A percentile compares a stretch with the other conserved stretches of the same genome.
Evolutionary conservation across 805 yeast genomes (phyloP).

Genomic region (Candida qinlingensis): DNA sequence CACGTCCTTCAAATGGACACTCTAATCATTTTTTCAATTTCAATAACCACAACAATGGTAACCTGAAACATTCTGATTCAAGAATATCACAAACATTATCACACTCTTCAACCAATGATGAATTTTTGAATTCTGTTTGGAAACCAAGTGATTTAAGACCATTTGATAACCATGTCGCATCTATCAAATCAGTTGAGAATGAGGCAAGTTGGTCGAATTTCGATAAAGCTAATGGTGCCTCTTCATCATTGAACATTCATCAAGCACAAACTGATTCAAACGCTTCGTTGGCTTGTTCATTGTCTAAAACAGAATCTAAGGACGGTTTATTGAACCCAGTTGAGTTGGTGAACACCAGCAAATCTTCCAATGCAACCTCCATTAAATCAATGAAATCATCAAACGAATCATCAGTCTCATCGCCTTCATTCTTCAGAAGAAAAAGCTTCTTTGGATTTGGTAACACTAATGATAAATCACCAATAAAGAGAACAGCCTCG

Average conservation of each 20-base stretch:
- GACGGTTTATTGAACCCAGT: constrained; percentile 12
- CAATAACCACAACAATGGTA: not conserved
- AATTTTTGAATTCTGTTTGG: constrained; percentile 8
- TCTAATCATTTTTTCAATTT: constrained; percentile 1
- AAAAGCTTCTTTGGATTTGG: constrained; percentile 34
- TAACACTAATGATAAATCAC: constrained; percentile 15
- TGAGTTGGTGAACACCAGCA: constrained; percentile 17
- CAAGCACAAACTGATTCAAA: not conserved
- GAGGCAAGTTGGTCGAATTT: constrained; percentile 16
- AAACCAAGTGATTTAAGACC: constrained; percentile 3
- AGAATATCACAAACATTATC: not conserved
- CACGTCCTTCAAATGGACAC: not conserved
- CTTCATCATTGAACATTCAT: not conserved
- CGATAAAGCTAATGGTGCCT: constrained; percentile 5
- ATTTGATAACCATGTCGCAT: not conserved
- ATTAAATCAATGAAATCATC: constrained; percentile 16
- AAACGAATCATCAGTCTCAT: constrained; percentile 18
- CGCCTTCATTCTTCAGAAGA: constrained; percentile 34
- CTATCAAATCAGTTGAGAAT: constrained; percentile 9
- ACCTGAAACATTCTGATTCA: not conserved
- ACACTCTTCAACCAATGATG: not conserved
- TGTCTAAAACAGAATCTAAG: not conserved
- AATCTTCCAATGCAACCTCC: constrained; percentile 14
- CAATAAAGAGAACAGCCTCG: constrained; percentile 14
- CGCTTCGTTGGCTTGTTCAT: not conserved